A percentile compares a stretch with the other conserved stretches of the same genome.
phyloP scores from a whole-genome alignment of 352 stramenopile genomes.

The Globisporangium uncinulatum region DNA sequence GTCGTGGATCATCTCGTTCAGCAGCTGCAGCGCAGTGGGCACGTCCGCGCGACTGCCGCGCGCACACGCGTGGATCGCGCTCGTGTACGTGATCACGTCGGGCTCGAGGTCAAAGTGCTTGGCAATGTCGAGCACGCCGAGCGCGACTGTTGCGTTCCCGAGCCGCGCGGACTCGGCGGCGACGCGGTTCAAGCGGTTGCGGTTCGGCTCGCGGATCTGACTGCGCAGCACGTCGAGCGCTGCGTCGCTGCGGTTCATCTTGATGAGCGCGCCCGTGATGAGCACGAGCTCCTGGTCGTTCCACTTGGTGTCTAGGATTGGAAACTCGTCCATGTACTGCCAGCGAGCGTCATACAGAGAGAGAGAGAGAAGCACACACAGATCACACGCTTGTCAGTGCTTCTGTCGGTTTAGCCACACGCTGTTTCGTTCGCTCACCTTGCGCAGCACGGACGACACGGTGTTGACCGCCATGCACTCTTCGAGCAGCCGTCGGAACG shows the following conservation, averaged over 20 bases:
- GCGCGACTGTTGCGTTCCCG: constrained; percentile 56
- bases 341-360: neutral
- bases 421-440: constrained; percentile 13
- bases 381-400: neutral
- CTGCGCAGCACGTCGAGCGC: constrained; percentile 56
- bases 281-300: constrained; percentile 70
- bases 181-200: constrained; percentile 60
- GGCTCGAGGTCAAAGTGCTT: constrained; percentile 58
- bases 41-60: constrained; percentile 44
- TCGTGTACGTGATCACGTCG: constrained; percentile 76
- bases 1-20: constrained; percentile 71
- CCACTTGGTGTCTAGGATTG: constrained; percentile 56
- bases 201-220: constrained; percentile 43
- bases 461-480: constrained; percentile 49
- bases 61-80: constrained; percentile 74
- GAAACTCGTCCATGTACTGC: constrained; percentile 65
- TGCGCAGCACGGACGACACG: constrained; percentile 51
- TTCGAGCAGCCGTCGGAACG: constrained; percentile 51
- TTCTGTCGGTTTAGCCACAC: no score
- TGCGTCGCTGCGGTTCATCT: constrained; percentile 56
- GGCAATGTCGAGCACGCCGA: constrained; percentile 66
- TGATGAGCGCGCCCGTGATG: constrained; percentile 65
- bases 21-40: constrained; percentile 45
- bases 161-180: constrained; percentile 58
- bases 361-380: neutral